phyloP scores from a whole-genome alignment of 164 flowering plant species.

The Kingdonia uniflora region DNA sequence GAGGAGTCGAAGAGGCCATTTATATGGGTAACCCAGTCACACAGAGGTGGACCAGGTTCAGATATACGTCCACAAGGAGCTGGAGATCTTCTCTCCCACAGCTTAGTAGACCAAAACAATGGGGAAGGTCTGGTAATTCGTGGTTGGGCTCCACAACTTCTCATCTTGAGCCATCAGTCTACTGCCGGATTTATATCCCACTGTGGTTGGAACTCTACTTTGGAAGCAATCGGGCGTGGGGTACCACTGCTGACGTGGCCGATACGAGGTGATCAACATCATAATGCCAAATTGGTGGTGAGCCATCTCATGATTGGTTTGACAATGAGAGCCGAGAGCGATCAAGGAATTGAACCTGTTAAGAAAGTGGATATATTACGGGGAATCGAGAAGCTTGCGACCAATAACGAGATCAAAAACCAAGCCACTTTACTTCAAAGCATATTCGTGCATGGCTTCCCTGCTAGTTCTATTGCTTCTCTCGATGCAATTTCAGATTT shows the following conservation, averaged over 20 bases:
- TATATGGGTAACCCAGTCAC: slow-evolving; percentile 45
- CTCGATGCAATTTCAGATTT: no score
- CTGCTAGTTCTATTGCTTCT: no score
- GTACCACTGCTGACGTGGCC: slow-evolving; percentile 69
- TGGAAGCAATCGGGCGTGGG: slow-evolving; percentile 50
- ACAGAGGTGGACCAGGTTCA: slow-evolving; percentile 11
- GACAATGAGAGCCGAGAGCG: slow-evolving; percentile 12
- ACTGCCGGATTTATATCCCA: slow-evolving; percentile 54
- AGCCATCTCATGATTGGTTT: slow-evolving; percentile 33
- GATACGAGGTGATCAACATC: slow-evolving; percentile 51
- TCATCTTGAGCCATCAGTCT: slow-evolving; percentile 58
- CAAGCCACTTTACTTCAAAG: no score
- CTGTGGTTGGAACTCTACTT: slow-evolving; percentile 67
- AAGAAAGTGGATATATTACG: slow-evolving; percentile 28
- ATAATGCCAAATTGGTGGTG: slow-evolving; percentile 40
- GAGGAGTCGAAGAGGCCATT: slow-evolving; percentile 24
- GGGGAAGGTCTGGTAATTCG: slow-evolving; percentile 39
- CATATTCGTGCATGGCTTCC: no score
- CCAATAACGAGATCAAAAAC: slow-evolving; percentile 25
- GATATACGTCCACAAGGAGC: not conserved
- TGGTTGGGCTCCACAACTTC: slow-evolving; percentile 75
- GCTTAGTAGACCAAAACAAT: slow-evolving; percentile 22
- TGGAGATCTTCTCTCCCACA: slow-evolving; percentile 20
- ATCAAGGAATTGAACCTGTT: slow-evolving; percentile 5
- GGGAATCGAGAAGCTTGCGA: slow-evolving; percentile 39